These are phyloP conservation scores for Salix arbutifolia DNA, from an alignment of 345 rosid genomes.

Conservation along the genomic window DNA sequence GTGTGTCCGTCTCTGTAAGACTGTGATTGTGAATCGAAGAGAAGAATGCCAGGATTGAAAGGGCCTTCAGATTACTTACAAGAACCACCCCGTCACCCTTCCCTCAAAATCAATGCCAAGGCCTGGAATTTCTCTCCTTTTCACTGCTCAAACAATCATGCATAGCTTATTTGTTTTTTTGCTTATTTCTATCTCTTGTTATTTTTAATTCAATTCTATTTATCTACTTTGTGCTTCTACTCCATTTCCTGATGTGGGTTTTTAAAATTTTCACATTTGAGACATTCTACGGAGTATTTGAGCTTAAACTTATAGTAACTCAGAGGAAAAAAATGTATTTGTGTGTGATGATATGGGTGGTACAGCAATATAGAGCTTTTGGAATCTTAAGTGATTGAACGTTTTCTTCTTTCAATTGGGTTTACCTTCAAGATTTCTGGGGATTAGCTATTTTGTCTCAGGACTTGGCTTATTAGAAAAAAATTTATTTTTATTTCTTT, in stretches of 20 bases:
- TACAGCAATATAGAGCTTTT: background rate
- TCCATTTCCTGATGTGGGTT: background rate
- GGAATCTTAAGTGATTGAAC: background rate
- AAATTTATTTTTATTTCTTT: background rate
- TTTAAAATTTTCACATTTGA: background rate
- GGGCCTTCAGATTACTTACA: slow-evolving; percentile 73
- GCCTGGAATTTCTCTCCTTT: slow-evolving; percentile 16
- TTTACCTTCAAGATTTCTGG: background rate
- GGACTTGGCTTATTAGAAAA: background rate
- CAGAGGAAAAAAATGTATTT: background rate
- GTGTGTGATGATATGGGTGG: background rate
- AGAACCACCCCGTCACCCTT: slow-evolving; percentile 78
- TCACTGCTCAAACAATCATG: background rate
- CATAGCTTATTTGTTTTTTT: background rate
- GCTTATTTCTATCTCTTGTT: background rate
- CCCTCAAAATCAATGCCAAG: slow-evolving; percentile 71
- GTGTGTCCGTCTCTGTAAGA: background rate
- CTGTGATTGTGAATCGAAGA: background rate
- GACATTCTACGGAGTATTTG: too few relatives aligned
- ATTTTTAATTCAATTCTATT: background rate
- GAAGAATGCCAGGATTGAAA: slow-evolving; percentile 65
- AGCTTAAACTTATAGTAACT: too few relatives aligned
- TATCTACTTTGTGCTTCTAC: background rate
- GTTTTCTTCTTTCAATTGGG: background rate
- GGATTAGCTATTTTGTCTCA: background rate